Conservation (phyloP, 192 early-diverging fungal species). For the Podila clonocystis region DNA sequence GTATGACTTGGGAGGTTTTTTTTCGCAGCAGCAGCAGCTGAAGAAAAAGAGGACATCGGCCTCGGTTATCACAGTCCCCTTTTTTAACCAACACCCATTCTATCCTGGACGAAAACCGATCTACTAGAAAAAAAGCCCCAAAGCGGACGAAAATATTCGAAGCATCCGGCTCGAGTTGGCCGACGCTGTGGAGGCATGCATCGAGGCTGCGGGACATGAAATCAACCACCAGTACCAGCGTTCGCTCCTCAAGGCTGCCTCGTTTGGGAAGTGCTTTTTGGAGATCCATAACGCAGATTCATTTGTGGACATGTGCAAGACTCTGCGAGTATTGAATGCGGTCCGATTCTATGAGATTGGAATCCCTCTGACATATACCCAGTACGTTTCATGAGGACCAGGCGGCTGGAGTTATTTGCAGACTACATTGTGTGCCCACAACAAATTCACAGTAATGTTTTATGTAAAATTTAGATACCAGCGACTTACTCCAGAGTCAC, state of each 20-base stretch:
- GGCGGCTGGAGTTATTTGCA: neutral
- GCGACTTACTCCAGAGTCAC: constrained; percentile 79
- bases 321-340: constrained; percentile 89
- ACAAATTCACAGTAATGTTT: neutral
- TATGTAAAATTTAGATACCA: constrained; percentile 64
- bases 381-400: constrained; percentile 72
- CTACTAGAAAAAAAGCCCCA: constrained; percentile 74
- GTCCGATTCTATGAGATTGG: constrained; percentile 87
- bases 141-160: constrained; percentile 96
- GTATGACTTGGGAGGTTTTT: constrained; percentile 37
- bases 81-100: neutral
- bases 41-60: no score
- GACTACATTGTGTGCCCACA: constrained; percentile 4
- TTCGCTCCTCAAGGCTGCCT: constrained; percentile 85
- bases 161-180: constrained; percentile 83
- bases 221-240: constrained; percentile 82
- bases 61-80: neutral
- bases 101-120: no score
- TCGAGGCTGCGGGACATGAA: constrained; percentile 94
- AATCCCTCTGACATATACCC: constrained; percentile 87
- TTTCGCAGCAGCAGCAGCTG: no score
- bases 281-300: constrained; percentile 85
- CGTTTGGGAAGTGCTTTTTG: constrained; percentile 93
- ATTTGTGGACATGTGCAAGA: constrained; percentile 90
- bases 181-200: constrained; percentile 90